Evolutionary conservation across 345 rosid species (phyloP).

Genomic region (Angophora floribunda): DNA sequence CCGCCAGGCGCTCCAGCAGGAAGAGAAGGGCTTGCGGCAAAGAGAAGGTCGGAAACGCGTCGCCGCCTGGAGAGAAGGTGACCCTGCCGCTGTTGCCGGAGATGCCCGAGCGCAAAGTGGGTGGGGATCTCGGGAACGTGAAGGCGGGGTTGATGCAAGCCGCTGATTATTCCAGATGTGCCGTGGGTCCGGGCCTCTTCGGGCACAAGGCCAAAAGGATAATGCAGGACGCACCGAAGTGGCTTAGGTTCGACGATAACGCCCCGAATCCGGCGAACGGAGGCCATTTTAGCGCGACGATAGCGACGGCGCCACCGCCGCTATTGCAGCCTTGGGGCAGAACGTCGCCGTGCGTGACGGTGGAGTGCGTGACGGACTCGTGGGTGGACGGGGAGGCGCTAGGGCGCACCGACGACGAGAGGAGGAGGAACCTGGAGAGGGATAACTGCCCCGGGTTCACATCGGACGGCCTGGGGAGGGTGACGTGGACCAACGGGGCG

Average conservation of each 20-base stretch:
- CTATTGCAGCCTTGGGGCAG: neutral
- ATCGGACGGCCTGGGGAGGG: conserved; percentile 58
- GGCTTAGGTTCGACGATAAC: conserved; percentile 39
- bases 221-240: conserved; percentile 11
- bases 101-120: conserved; percentile 28
- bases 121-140: neutral
- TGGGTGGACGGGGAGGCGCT: conserved; percentile 44
- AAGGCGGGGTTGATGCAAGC: neutral
- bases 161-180: neutral
- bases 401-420: conserved; percentile 54
- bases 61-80: conserved; percentile 5
- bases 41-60: neutral
- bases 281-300: conserved; percentile 4
- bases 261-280: neutral
- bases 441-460: conserved; percentile 82
- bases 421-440: conserved; percentile 30
- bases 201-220: neutral
- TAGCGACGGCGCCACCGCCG: neutral
- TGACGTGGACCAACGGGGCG: conserved; percentile 70
- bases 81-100: conserved; percentile 68
- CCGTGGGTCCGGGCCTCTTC: neutral
- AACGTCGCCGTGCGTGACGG: conserved; percentile 41
- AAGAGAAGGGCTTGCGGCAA: neutral
- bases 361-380: conserved; percentile 67
- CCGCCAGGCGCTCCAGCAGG: conserved; percentile 18